Evolutionary conservation across 2,329 filamentous ascomycete species (phyloP).

Genomic region (Aspergillus carbonarius): DNA sequence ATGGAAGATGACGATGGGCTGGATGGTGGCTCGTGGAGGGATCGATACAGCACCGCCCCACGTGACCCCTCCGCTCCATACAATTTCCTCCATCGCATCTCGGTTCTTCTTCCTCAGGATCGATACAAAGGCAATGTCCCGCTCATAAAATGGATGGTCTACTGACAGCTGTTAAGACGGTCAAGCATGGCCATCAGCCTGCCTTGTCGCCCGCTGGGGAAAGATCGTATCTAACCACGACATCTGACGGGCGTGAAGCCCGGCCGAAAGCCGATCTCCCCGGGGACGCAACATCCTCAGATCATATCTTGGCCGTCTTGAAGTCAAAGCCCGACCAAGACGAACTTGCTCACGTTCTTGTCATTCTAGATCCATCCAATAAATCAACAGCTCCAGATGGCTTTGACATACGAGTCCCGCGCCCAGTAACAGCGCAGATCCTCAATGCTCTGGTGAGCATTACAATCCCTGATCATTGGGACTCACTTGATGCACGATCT

Average conservation of each 20-base stretch:
- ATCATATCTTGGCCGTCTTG: conserved; percentile 38
- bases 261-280: conserved; percentile 13
- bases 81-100: conserved; percentile 16
- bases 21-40: conserved; percentile 10
- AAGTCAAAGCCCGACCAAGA: conserved; percentile 40
- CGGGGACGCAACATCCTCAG: conserved; percentile 26
- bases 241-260: conserved; percentile 12
- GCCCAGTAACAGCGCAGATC: conserved; percentile 70
- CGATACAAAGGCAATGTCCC: conserved; percentile 5
- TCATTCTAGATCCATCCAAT: conserved; percentile 37
- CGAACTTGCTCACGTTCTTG: conserved; percentile 32
- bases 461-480: conserved; percentile 82
- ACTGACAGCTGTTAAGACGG: conserved; percentile 40
- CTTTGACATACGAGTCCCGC: conserved; percentile 62
- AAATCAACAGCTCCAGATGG: conserved; percentile 19
- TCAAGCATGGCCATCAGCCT: conserved; percentile 24
- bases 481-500: conserved; percentile 47
- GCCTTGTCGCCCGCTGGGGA: conserved; percentile 20
- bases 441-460: conserved; percentile 71
- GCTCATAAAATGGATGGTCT: conserved; percentile 38
- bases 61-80: conserved; percentile 28
- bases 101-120: conserved; percentile 5
- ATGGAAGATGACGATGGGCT: not conserved
- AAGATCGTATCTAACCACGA: conserved; percentile 1
- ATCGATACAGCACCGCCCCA: conserved; percentile 21